Percentiles rank a stretch among this genome's conserved stretches.
phyloP scores from a whole-genome alignment of 179 eudicot species.

The Beta lomatogona region DNA sequence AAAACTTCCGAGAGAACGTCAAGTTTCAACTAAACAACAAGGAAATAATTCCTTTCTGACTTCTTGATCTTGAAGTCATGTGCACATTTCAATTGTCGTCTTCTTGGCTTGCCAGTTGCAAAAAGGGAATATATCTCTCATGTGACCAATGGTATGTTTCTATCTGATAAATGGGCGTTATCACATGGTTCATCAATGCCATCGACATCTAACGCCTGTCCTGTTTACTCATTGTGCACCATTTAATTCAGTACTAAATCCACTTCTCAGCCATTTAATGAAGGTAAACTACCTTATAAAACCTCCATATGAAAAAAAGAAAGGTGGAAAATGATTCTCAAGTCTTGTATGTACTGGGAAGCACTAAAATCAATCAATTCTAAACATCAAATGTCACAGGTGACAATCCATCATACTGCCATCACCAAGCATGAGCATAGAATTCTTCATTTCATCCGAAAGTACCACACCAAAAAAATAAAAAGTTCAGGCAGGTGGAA shows the following conservation, averaged over 20 bases:
- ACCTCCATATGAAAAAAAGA: not conserved
- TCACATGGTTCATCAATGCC: slow-evolving; percentile 39
- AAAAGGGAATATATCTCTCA: slow-evolving; percentile 44
- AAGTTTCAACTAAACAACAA: slow-evolving; percentile 41
- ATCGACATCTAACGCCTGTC: slow-evolving; percentile 30
- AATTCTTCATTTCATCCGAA: not conserved
- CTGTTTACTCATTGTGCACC: slow-evolving; percentile 18
- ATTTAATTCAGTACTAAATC: slow-evolving; percentile 24
- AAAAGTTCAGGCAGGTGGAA: not conserved
- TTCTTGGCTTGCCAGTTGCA: slow-evolving; percentile 30
- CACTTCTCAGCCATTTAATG: slow-evolving; percentile 19
- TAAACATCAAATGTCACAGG: not conserved
- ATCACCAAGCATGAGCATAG: not conserved
- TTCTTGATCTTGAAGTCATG: slow-evolving; percentile 35
- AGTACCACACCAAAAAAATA: not conserved
- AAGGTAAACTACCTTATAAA: slow-evolving; percentile 4
- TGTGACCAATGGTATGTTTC: slow-evolving; percentile 41
- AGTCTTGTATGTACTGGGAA: too few relatives aligned
- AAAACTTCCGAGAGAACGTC: slow-evolving; percentile 24
- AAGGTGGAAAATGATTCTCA: not conserved
- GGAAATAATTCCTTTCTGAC: slow-evolving; percentile 34
- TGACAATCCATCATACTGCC: not conserved
- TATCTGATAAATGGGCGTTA: slow-evolving; percentile 29
- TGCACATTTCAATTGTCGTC: slow-evolving; percentile 44
- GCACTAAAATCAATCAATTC: too few relatives aligned